Percentiles rank a stretch among this genome's conserved stretches.
Evolutionary conservation across 768 basidiomycete genomes (phyloP).

Genomic region (Collybia nuda): DNA sequence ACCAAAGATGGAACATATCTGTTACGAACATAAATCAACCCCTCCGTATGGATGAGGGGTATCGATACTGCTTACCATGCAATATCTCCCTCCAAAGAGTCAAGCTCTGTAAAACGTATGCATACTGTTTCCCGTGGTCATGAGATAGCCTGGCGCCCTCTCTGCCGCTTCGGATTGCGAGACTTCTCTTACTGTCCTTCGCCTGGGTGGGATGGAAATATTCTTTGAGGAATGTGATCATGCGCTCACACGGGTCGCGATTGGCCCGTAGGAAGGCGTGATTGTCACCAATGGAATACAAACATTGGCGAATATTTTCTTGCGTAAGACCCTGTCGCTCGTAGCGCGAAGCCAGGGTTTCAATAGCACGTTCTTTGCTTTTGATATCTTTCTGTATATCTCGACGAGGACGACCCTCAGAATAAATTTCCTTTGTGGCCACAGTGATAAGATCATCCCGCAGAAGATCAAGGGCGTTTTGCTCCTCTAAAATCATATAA

Average conservation of each 20-base stretch:
- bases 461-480: constrained; percentile 65
- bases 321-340: constrained; percentile 55
- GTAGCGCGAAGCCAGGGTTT: constrained; percentile 66
- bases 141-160: constrained; percentile 81
- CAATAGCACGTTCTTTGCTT: constrained; percentile 82
- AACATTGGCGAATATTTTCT: constrained; percentile 71
- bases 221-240: constrained; percentile 75
- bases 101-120: constrained; percentile 83
- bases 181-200: constrained; percentile 60
- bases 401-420: constrained; percentile 68
- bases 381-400: constrained; percentile 87
- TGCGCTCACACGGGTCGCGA: constrained; percentile 84
- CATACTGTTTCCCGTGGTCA: constrained; percentile 82
- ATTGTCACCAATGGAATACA: constrained; percentile 90
- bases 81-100: constrained; percentile 87
- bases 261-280: constrained; percentile 86
- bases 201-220: constrained; percentile 76
- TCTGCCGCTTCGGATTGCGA: constrained; percentile 81
- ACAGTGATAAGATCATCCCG: constrained; percentile 73
- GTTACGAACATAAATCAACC: background rate
- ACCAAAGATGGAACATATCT: constrained; percentile 93
- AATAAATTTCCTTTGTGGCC: constrained; percentile 82
- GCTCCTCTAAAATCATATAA: constrained; percentile 61
- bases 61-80: constrained; percentile 54
- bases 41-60: background rate